Evolutionary conservation across 2,329 filamentous ascomycete species (phyloP).

Genomic region (Talaromyces sp.): DNA sequence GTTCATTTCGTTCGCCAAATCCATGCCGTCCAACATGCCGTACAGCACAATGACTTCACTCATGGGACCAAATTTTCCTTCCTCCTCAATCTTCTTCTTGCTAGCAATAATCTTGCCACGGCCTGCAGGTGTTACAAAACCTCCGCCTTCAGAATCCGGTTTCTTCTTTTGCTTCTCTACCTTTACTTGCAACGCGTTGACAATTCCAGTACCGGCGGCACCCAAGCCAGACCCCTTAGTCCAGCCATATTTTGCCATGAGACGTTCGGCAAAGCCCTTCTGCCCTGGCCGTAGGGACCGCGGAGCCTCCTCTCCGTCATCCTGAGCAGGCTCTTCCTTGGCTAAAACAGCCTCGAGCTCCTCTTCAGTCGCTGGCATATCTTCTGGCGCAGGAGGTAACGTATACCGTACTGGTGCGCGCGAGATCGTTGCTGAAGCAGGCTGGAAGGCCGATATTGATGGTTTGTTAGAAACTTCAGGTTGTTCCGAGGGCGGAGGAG

Average conservation of each 20-base stretch:
- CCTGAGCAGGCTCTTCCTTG: constrained; percentile 36
- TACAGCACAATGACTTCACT: constrained; percentile 76
- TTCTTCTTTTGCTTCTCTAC: constrained; percentile 81
- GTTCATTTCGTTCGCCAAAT: constrained; percentile 74
- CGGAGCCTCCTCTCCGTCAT: constrained; percentile 37
- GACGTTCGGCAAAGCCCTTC: constrained; percentile 76
- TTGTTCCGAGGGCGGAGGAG: constrained; percentile 29
- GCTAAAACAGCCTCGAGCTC: constrained; percentile 49
- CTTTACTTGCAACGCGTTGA: constrained; percentile 76
- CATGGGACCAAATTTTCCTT: constrained; percentile 65
- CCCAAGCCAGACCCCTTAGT: constrained; percentile 82
- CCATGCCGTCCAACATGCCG: constrained; percentile 82
- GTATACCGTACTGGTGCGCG: constrained; percentile 73
- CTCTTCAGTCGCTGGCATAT: constrained; percentile 52
- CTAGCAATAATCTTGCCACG: constrained; percentile 80
- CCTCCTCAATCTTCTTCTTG: constrained; percentile 52
- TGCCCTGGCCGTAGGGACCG: constrained; percentile 71
- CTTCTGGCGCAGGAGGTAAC: constrained; percentile 49
- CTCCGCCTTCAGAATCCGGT: constrained; percentile 72
- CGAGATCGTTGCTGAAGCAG: constrained; percentile 62
- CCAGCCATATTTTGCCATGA: constrained; percentile 95
- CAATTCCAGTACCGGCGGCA: constrained; percentile 74
- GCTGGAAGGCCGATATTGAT: constrained; percentile 40
- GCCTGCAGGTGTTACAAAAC: constrained; percentile 65
- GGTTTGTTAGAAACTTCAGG: constrained; percentile 29